These are phyloP conservation scores for Starmera pachycereana DNA, from an alignment of 805 yeast species.

Conservation along the genomic window DNA sequence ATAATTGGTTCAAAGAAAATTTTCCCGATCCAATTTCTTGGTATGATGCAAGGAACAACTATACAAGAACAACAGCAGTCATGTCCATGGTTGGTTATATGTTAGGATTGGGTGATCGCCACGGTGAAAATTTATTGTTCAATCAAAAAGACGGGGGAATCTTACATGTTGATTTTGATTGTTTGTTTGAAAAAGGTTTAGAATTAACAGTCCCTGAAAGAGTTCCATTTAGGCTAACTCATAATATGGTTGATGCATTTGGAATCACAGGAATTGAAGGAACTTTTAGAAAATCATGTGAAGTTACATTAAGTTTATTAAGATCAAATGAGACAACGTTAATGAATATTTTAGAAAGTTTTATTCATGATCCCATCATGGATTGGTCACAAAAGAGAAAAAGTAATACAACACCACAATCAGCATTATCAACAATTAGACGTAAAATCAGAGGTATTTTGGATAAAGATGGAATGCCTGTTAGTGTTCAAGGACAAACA, in stretches of 20 bases:
- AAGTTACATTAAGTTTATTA: conserved; percentile 64
- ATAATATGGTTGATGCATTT: conserved; percentile 79
- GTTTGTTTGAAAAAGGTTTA: conserved; percentile 76
- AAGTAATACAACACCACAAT: conserved; percentile 40
- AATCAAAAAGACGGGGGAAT: conserved; percentile 67
- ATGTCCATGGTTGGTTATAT: conserved; percentile 97
- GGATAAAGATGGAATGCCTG: conserved; percentile 72
- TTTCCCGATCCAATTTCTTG: conserved; percentile 86
- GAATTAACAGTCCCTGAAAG: conserved; percentile 79
- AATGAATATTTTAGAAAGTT: conserved; percentile 86
- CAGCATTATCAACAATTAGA: conserved; percentile 61
- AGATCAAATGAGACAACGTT: conserved; percentile 73
- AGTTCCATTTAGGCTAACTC: conserved; percentile 89
- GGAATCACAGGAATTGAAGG: conserved; percentile 91
- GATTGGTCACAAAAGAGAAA: conserved; percentile 52
- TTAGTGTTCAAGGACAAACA: conserved; percentile 89
- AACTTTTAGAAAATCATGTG: conserved; percentile 74
- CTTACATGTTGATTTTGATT: conserved; percentile 93
- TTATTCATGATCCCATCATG: conserved; percentile 84
- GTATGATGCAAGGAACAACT: conserved; percentile 71
- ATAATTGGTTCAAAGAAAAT: conserved; percentile 79
- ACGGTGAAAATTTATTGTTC: conserved; percentile 81
- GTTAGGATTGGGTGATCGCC: conserved; percentile 92
- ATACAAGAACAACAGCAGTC: conserved; percentile 76
- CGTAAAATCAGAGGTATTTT: conserved; percentile 77